Base-by-base conservation (phyloP, 352 stramenopile species). In the Phytophthora fragariae region DNA sequence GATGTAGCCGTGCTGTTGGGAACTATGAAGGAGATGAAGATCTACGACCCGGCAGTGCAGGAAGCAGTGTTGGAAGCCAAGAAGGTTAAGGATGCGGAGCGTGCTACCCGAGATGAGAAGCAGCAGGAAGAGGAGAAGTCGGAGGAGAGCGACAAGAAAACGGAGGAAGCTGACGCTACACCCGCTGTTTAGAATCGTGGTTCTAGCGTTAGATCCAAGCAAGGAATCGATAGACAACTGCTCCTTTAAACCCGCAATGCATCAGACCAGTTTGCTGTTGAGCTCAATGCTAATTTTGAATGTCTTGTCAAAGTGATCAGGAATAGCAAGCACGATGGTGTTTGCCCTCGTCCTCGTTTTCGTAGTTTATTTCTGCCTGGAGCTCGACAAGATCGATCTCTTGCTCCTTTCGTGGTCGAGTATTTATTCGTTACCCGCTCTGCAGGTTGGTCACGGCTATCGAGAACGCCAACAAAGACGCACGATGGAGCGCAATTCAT, bases 21-120 rank as follows among this genome's bases (percentile, higher is more conserved):
- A 56, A 89, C 90, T 24, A 92, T 97, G 85, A 97, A 95, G 72
- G 89, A 92, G 65, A 75, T 97, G 57, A 89, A 91, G 68, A 80
- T 95, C 11, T 97, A 88, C 67, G 77, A 93, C 62, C 31, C 63
- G 8, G 56, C 68, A 27, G 73, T 89, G 31, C 77, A 83, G 6
- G 76, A 83, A 29, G 72, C 79, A 15, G 77, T 93, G 55, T 37
- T 72, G 31, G 65, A 77, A 46, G 80, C 78, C 41, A 92, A 92
- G 68, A 73, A 85, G 62, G 58, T 66, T 35, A 88, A 86, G 21
- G 79, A 88, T 44, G 73, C 83, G 2, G 70, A 85, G 55, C 81
- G 83, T 58, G 69, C 80, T 54, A 53, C 68, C 65, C 77, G 84
- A 67, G 68, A 86, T 37, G 62, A 75, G 33, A 75, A 84, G 55